phyloP scores from a whole-genome alignment of 116 monocot genomes.

The Trichopus zeylanicus region DNA sequence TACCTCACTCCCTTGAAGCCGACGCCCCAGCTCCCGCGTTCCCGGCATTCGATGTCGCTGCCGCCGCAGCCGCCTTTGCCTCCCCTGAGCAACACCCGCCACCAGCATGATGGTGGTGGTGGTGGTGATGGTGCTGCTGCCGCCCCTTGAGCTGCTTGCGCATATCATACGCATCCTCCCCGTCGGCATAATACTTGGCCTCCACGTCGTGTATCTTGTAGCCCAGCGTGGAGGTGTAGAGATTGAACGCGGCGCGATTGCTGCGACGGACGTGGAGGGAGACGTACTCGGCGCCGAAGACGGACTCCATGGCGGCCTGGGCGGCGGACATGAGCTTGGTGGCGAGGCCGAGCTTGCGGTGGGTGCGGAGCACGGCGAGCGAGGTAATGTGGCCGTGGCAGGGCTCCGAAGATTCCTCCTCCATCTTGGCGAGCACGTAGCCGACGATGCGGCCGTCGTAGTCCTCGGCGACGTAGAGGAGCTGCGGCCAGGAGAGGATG shows the following conservation, averaged over 20 bases:
- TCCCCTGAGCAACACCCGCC: slow-evolving; percentile 29
- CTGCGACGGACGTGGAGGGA: slow-evolving; percentile 78
- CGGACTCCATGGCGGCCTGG: slow-evolving; percentile 81
- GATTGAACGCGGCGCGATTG: slow-evolving; percentile 81
- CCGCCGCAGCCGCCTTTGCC: background rate
- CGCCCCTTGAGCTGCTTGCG: slow-evolving; percentile 58
- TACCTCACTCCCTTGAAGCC: background rate
- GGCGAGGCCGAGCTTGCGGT: slow-evolving; percentile 92
- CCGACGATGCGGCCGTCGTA: slow-evolving; percentile 83
- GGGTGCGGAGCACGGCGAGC: slow-evolving; percentile 79
- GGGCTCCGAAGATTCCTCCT: slow-evolving; percentile 83
- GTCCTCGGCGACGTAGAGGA: slow-evolving; percentile 90
- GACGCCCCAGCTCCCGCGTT: background rate
- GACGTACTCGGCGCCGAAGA: slow-evolving; percentile 83
- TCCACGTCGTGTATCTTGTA: slow-evolving; percentile 85
- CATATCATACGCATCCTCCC: slow-evolving; percentile 95
- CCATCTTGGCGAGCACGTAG: slow-evolving; percentile 97
- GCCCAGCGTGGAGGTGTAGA: slow-evolving; percentile 72
- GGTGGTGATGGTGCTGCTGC: slow-evolving; percentile 24
- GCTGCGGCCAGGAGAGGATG: slow-evolving; percentile 96
- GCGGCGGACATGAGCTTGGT: slow-evolving; percentile 95
- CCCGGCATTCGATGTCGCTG: background rate
- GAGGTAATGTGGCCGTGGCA: slow-evolving; percentile 92
- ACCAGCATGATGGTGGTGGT: slow-evolving; percentile 28
- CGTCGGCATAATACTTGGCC: slow-evolving; percentile 93